These are phyloP conservation scores for Lagenidium giganteum DNA, from an alignment of 352 stramenopile genomes.

Conservation along the genomic window DNA sequence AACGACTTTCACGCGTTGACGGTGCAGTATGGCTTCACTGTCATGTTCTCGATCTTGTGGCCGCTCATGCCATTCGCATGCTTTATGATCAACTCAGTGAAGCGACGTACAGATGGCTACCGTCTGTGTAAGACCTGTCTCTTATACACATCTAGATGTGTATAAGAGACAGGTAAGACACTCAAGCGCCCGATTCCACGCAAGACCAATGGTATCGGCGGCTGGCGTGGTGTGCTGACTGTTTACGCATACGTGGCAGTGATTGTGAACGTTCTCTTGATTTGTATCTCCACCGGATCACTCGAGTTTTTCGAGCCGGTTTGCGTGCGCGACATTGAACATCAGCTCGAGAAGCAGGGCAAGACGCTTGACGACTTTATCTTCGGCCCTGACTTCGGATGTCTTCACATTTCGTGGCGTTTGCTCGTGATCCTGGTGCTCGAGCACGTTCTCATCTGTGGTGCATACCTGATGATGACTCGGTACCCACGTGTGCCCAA, in stretches of 20 bases:
- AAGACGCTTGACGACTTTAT: constrained; percentile 30
- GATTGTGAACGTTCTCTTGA: constrained; percentile 31
- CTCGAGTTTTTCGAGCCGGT: constrained; percentile 27
- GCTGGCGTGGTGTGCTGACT: constrained; percentile 28
- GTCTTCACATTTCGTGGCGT: constrained; percentile 26
- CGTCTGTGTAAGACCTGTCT: constrained; percentile 27
- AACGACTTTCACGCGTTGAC: constrained; percentile 36
- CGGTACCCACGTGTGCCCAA: constrained; percentile 18
- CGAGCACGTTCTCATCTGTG: constrained; percentile 23
- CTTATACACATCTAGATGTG: no score
- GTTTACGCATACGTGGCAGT: constrained; percentile 29
- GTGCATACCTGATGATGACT: constrained; percentile 26
- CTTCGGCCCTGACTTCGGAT: constrained; percentile 30
- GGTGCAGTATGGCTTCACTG: constrained; percentile 36
- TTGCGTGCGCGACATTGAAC: constrained; percentile 26
- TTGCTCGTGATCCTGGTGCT: constrained; percentile 24
- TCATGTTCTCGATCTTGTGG: constrained; percentile 48
- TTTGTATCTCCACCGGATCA: constrained; percentile 33
- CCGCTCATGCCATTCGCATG: constrained; percentile 34
- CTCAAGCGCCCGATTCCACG: constrained; percentile 35
- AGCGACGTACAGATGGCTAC: constrained; percentile 32
- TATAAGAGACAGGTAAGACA: no score
- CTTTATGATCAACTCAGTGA: constrained; percentile 36
- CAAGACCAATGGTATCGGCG: constrained; percentile 33
- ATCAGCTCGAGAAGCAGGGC: constrained; percentile 21